phyloP scores from a whole-genome alignment of 331 rosid species.

The Malus hybrid region DNA sequence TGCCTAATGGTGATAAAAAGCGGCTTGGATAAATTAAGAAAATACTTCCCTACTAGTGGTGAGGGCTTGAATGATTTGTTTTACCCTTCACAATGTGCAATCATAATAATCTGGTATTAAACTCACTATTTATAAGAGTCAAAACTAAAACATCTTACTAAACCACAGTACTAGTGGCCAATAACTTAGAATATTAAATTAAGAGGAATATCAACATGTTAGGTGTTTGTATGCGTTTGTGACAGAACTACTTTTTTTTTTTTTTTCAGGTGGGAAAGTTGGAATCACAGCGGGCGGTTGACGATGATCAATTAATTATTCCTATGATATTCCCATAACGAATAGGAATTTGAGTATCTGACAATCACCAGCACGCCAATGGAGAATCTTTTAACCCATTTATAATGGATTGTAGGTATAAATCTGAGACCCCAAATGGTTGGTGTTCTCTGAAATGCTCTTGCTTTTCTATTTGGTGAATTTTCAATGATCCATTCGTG shows the following conservation, averaged over 20 bases:
- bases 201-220: not conserved
- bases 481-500: not conserved
- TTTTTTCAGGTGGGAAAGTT: not conserved
- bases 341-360: not conserved
- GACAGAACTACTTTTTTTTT: not conserved
- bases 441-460: slow-evolving; percentile 3
- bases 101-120: too few species aligned
- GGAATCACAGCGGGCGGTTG: not conserved
- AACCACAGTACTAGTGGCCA: not conserved
- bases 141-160: too few species aligned
- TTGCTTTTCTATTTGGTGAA: not conserved
- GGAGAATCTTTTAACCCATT: not conserved
- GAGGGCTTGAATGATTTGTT: too few species aligned
- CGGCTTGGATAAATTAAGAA: too few species aligned
- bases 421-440: not conserved
- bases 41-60: too few species aligned
- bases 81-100: too few species aligned
- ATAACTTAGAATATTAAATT: not conserved
- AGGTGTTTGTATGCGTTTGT: not conserved
- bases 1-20: too few species aligned
- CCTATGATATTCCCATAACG: not conserved
- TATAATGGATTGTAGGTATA: not conserved
- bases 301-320: not conserved
- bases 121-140: too few species aligned
- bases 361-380: not conserved